Conservation (phyloP, 768 basidiomycete species). For the Xerocomus brunneocitrinus region DNA sequence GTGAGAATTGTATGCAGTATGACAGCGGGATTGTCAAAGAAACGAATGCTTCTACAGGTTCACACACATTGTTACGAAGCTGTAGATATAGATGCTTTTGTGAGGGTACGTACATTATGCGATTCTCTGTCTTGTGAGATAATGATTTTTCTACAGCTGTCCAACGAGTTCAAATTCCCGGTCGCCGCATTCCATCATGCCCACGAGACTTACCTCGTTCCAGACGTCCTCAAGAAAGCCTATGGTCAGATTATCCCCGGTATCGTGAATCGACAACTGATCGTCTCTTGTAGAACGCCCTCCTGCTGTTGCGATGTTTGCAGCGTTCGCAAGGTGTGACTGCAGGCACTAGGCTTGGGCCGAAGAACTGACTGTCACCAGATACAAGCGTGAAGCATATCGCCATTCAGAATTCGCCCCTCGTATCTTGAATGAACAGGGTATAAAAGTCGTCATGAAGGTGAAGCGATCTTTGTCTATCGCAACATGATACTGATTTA, state of each 20-base stretch:
- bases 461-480: conserved; percentile 16
- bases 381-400: conserved; percentile 58
- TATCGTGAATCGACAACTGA: not conserved
- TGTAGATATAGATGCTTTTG: conserved; percentile 62
- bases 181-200: conserved; percentile 77
- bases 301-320: conserved; percentile 72
- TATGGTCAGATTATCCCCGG: conserved; percentile 40
- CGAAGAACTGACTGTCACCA: not conserved
- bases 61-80: conserved; percentile 57
- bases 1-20: conserved; percentile 29
- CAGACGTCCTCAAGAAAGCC: conserved; percentile 63
- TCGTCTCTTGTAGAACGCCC: conserved; percentile 33
- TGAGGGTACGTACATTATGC: conserved; percentile 44
- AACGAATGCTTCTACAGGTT: conserved; percentile 27
- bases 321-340: conserved; percentile 43
- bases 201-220: conserved; percentile 77
- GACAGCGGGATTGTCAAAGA: not conserved
- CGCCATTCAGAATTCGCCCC: conserved; percentile 56
- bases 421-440: conserved; percentile 46
- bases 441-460: conserved; percentile 51
- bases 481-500: not conserved
- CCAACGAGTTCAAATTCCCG: conserved; percentile 79
- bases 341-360: not conserved
- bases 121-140: not conserved
- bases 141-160: conserved; percentile 38